phyloP scores from a whole-genome alignment of 441 rosid genomes.

The Adansonia madagascariensis region DNA sequence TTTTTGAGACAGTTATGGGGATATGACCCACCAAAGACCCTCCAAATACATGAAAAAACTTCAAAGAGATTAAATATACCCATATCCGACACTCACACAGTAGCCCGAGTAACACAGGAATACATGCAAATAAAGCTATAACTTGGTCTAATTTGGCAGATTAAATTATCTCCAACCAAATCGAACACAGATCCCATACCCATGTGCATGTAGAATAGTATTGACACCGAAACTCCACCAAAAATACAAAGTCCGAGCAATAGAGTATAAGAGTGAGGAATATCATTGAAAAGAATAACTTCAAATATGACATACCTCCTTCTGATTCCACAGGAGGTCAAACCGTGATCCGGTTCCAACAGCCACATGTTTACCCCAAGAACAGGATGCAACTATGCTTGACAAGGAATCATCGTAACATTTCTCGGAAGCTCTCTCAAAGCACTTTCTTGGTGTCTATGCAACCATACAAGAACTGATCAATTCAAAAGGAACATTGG shows the following conservation, averaged over 20 bases:
- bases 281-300: slow-evolving; percentile 10
- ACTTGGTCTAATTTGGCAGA: not conserved
- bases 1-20: no score
- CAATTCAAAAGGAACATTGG: slow-evolving; percentile 21
- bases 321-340: slow-evolving; percentile 73
- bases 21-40: no score
- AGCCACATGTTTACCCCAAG: slow-evolving; percentile 92
- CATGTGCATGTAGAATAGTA: not conserved
- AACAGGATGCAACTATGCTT: slow-evolving; percentile 85
- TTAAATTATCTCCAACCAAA: not conserved
- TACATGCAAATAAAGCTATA: not conserved
- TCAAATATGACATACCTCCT: slow-evolving; percentile 53
- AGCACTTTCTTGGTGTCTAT: slow-evolving; percentile 86
- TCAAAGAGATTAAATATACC: no score
- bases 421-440: slow-evolving; percentile 94
- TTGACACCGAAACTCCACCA: not conserved
- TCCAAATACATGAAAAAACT: no score
- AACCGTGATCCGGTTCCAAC: slow-evolving; percentile 95
- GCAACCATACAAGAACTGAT: slow-evolving; percentile 29
- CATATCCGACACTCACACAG: no score
- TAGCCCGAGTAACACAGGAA: no score
- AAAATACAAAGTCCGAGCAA: slow-evolving; percentile 15
- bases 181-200: slow-evolving; percentile 6
- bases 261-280: not conserved
- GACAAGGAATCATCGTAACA: slow-evolving; percentile 73